phyloP scores from a whole-genome alignment of 306 rosid genomes.

The Medicago arabica region DNA sequence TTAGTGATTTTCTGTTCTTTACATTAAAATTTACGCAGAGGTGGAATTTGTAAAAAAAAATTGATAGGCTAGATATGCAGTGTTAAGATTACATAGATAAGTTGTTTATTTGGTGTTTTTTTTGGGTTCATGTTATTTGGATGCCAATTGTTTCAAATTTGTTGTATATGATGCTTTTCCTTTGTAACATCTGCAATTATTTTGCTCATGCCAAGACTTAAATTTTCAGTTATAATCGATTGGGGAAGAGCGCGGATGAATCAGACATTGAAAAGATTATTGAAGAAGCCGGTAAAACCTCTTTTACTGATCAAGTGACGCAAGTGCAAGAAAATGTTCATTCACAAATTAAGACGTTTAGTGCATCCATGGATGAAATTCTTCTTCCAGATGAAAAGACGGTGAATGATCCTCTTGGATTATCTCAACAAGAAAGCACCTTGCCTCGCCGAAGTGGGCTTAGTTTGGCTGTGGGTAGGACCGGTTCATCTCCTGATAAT shows the following conservation, averaged over 20 bases:
- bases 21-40: conserved; percentile 1
- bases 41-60: not conserved
- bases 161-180: conserved; percentile 17
- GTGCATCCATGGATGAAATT: conserved; percentile 74
- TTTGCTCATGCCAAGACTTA: conserved; percentile 51
- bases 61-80: too few species aligned
- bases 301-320: conserved; percentile 72
- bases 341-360: conserved; percentile 64
- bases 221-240: conserved; percentile 70
- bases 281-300: conserved; percentile 72
- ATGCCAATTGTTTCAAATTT: conserved; percentile 11
- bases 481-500: conserved; percentile 39
- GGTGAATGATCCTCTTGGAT: conserved; percentile 45
- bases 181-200: conserved; percentile 19
- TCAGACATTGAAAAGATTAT: conserved; percentile 72
- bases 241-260: conserved; percentile 74
- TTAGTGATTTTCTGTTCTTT: conserved; percentile 39
- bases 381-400: conserved; percentile 60
- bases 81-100: conserved; percentile 4
- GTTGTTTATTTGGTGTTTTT: not conserved
- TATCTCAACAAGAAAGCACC: conserved; percentile 45
- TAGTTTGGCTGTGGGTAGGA: conserved; percentile 76
- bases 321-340: conserved; percentile 89
- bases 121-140: conserved; percentile 11
- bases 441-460: conserved; percentile 75